A percentile compares a stretch with the other conserved stretches of the same genome.
Conservation (phyloP, 164 flowering plant species). For the Cinnamomum micranthum region DNA sequence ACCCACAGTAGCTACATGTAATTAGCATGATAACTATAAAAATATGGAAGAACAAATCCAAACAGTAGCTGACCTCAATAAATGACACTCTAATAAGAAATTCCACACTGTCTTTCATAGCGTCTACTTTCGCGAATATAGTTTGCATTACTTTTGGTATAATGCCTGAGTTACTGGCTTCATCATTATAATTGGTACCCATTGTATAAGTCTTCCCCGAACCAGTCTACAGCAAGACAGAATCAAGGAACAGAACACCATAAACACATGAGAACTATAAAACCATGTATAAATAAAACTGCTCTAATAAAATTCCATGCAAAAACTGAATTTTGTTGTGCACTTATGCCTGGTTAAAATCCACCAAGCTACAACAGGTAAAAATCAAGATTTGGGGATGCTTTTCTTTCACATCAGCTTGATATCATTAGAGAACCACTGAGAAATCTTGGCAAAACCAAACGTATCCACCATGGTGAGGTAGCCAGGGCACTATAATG, state of each 20-base stretch:
- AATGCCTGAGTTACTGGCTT: constrained; percentile 51
- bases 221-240: constrained; percentile 63
- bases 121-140: constrained; percentile 57
- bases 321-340: background rate
- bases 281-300: background rate
- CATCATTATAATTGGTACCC: constrained; percentile 88
- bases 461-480: background rate
- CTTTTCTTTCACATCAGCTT: too few species aligned
- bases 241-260: background rate
- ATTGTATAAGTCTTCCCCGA: constrained; percentile 97
- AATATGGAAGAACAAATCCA: background rate
- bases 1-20: too few species aligned
- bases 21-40: background rate
- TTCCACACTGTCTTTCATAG: constrained; percentile 46
- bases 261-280: background rate
- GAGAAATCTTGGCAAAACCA: background rate
- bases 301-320: background rate
- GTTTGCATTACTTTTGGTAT: constrained; percentile 84
- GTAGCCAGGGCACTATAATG: background rate
- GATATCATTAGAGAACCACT: too few species aligned
- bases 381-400: background rate
- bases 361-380: too few species aligned
- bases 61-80: constrained; percentile 63
- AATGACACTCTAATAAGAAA: constrained; percentile 83
- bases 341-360: too few species aligned